A percentile compares a stretch with the other conserved stretches of the same genome.
Conservation (phyloP, 805 yeast species). For the Suhomyces xylopsoci region DNA sequence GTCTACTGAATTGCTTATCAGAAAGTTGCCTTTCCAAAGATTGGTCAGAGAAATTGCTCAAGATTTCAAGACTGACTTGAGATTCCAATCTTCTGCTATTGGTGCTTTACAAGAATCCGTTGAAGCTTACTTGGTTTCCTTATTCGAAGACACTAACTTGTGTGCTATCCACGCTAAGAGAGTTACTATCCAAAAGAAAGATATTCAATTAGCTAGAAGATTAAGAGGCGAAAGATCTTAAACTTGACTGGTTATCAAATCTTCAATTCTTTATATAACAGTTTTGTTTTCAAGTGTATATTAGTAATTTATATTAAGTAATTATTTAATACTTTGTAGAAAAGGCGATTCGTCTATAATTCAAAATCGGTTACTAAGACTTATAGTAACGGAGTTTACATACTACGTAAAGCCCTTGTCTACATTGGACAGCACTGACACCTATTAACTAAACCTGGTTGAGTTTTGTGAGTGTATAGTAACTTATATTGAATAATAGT, state of each 20-base stretch:
- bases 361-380: no score
- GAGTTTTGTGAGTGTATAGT: slow-evolving; percentile 6
- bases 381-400: no score
- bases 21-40: slow-evolving; percentile 97
- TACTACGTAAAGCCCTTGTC: no score
- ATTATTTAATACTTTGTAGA: not conserved
- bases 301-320: slow-evolving; percentile 9
- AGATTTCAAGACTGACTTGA: slow-evolving; percentile 87
- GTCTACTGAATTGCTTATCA: slow-evolving; percentile 89
- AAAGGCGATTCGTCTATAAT: not conserved
- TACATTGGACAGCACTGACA: no score
- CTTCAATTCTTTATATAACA: slow-evolving; percentile 8
- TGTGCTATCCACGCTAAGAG: slow-evolving; percentile 99
- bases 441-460: no score
- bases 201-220: slow-evolving; percentile 96
- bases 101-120: slow-evolving; percentile 98
- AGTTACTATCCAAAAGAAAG: slow-evolving; percentile 98
- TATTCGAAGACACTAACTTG: slow-evolving; percentile 96
- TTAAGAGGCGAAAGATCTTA: slow-evolving; percentile 95
- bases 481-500: slow-evolving; percentile 5
- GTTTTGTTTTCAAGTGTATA: slow-evolving; percentile 10
- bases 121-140: slow-evolving; percentile 94
- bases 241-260: slow-evolving; percentile 4
- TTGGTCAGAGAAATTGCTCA: slow-evolving; percentile 94
- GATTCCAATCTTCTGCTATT: slow-evolving; percentile 96